Percentiles rank a stretch among this genome's conserved stretches.
Evolutionary conservation across 768 basidiomycete genomes (phyloP).

Genomic region (Tylopilus subfusipes): DNA sequence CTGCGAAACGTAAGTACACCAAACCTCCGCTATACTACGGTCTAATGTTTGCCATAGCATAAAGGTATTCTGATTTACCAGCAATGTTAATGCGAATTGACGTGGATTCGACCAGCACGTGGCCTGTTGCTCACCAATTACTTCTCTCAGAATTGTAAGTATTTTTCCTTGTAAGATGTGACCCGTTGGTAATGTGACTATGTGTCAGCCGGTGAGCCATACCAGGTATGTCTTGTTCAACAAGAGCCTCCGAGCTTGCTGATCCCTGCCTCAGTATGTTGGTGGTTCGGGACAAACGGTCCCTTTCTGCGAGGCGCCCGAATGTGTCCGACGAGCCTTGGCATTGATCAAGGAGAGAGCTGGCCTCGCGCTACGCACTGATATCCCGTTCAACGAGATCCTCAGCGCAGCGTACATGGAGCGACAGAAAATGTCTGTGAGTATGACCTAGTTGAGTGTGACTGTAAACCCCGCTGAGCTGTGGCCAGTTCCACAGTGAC

Average conservation of each 20-base stretch:
- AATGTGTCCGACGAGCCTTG: conserved; percentile 56
- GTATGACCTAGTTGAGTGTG: conserved; percentile 16
- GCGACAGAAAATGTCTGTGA: conserved; percentile 77
- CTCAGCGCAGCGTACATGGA: conserved; percentile 84
- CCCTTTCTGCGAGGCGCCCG: conserved; percentile 55
- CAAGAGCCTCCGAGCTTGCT: not conserved
- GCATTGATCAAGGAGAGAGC: conserved; percentile 57
- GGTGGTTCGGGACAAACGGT: conserved; percentile 73
- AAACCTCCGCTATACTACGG: not conserved
- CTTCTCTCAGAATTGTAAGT: conserved; percentile 80
- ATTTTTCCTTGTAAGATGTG: not conserved
- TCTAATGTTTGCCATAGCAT: conserved; percentile 44
- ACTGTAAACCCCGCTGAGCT: conserved; percentile 6
- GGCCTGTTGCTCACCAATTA: conserved; percentile 73
- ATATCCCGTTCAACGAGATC: conserved; percentile 67
- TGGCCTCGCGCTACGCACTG: conserved; percentile 38
- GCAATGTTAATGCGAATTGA: conserved; percentile 4
- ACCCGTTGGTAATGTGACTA: not conserved
- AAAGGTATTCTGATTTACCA: conserved; percentile 46
- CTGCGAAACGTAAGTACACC: conserved; percentile 49
- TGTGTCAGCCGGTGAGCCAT: conserved; percentile 70
- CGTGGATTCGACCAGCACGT: conserved; percentile 44
- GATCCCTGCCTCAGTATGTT: conserved; percentile 54
- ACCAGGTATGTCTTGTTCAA: conserved; percentile 48
- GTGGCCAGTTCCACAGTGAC: conserved; percentile 71